Base-by-base conservation (phyloP, 768 basidiomycete genomes). In the Chlorophyllum brunneum region DNA sequence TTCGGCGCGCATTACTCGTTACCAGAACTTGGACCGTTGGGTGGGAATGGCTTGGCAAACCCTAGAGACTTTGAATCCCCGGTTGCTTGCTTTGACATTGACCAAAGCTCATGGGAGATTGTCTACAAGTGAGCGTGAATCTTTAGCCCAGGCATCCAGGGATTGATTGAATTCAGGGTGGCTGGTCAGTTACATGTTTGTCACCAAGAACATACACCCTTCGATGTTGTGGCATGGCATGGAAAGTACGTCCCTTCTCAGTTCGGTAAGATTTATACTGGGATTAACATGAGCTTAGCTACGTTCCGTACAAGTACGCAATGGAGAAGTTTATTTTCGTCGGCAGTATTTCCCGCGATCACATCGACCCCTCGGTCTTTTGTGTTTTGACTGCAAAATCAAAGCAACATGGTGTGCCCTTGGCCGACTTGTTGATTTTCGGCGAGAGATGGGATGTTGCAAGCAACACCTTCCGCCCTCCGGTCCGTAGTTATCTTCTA, bases 221-320 rank as follows among this genome's bases (percentile, higher is more conserved):
- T 86, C 63, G 85, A 86, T 60, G 83, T 86, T 34, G 84, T 86
- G 23, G 83, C 83, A 1, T 85, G 82, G 83, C 77, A 80, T 44
- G 82, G 82, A 65, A 85, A 82, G 81, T 82, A 62, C 46, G 79
- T 67, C 3, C 27, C 30, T 23, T 16, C 18, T 30, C 29, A 18
- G 5, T 38, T 10, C 6, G 13, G n/a, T 40, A 23, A 9, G 7
- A 11, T 42, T 16, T 20, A 13, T 18, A 37, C 13, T 16, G 4
- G 7, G 26, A 37, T 43, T 9, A 34, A 34, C 30, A 15, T 24
- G 24, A n/a, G 13, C 53, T 20, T 46, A 82, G 81, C 65, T 84
- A 84, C 59, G 78, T 83, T 5, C 82, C 82, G 0, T 84, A 79
- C 70, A 85, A 85, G 65, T 85, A 85, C 57, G 80, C 76, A 8